Evolutionary conservation across 345 rosid genomes (phyloP).

Genomic region (Brassica carinata): DNA sequence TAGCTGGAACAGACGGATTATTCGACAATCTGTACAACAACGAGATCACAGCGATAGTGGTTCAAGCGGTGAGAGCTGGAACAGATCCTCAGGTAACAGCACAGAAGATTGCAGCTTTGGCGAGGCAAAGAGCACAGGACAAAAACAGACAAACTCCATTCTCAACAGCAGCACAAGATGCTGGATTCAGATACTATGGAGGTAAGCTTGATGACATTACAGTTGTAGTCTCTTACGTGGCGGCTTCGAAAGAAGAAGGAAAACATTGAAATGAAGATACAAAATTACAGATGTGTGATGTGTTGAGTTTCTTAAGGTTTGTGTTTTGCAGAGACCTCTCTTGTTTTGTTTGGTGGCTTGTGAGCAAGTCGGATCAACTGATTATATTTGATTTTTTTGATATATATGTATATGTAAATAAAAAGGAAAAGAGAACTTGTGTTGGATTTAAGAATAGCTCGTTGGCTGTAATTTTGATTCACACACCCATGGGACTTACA

Average conservation of each 20-base stretch:
- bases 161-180: conserved; percentile 97
- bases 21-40: conserved; percentile 95
- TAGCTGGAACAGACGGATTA: conserved; percentile 94
- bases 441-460: conserved; percentile 6
- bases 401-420: conserved; percentile 28
- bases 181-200: conserved; percentile 96
- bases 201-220: conserved; percentile 99
- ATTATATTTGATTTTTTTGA: conserved; percentile 36
- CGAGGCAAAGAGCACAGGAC: conserved; percentile 92
- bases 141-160: conserved; percentile 94
- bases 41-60: conserved; percentile 94
- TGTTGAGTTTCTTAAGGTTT: conserved; percentile 25
- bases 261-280: conserved; percentile 14
- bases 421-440: conserved; percentile 16
- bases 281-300: conserved; percentile 15
- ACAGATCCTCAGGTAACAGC: conserved; percentile 89
- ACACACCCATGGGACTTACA: neutral
- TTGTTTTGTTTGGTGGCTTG: conserved; percentile 35
- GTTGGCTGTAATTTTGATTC: neutral
- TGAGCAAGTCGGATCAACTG: conserved; percentile 24
- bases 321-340: conserved; percentile 28
- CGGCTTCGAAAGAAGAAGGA: conserved; percentile 49
- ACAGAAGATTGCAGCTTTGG: conserved; percentile 96
- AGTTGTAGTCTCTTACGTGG: conserved; percentile 86
- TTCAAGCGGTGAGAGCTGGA: conserved; percentile 92